Base-by-base conservation (phyloP, 2,329 filamentous ascomycete species). In the Penicillium psychrosexuale region DNA sequence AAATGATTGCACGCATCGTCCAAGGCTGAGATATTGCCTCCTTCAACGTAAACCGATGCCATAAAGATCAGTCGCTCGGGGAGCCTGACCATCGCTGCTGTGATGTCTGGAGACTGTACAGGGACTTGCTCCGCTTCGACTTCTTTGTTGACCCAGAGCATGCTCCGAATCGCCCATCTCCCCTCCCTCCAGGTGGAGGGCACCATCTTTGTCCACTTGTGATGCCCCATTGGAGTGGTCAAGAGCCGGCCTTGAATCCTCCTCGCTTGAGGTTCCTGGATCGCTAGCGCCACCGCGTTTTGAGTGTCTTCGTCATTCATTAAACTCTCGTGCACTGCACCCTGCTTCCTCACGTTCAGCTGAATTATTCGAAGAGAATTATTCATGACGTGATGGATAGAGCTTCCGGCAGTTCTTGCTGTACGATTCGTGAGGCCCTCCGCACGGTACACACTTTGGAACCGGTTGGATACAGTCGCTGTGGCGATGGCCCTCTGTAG, bases 41-140 rank as follows among this genome's bases (percentile, higher is more conserved):
- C 59, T 44, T 61, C 45, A 7, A 67, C 51, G 42, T 69, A 69
- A 2, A 69, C 62, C 30, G 57, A 69, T 53, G 51, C 62, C 6
- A 68, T 59, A 36, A 69, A 61, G 19, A 68, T 60, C 55, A 7
- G 11, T 3, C 37, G 34, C 9, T 19, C 8, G 4, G 34, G 8
- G 5, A 37, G n/a, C 0, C n/a, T 4, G 42, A 64, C 34, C 1
- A 66, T 44, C 24, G 53, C 55, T 40, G 55, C 49, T 15, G 53
- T 66, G 1, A 66, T 37, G 37, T 66, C 63, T 8, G 51, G 51
- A 1, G 57, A 66, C 39, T 60, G 45, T 5, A 64, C 56, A n/a
- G 39, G 31, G 15, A 63, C 58, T 47, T 56, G 27, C 28, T 60
- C 45, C 33, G 50, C 57, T 57, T 65, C 55, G 13, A 64, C 50